A percentile compares a stretch with the other conserved stretches of the same genome.
These are phyloP conservation scores for Fragilariopsis cylindrus DNA, from an alignment of 108 stramenopile species.

Conservation along the genomic window DNA sequence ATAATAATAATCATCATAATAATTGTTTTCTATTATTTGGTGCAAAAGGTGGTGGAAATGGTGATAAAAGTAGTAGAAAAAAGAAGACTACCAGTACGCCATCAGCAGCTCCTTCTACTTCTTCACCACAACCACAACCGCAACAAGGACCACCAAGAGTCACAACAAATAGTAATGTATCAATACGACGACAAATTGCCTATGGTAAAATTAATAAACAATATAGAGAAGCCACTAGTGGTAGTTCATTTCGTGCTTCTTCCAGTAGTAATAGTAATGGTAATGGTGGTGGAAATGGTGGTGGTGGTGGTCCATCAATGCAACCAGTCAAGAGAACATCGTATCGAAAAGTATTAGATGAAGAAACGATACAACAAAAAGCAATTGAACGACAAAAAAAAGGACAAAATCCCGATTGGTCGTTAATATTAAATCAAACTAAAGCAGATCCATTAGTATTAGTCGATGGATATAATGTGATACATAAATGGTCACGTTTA, in stretches of 20 bases:
- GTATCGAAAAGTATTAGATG: constrained; percentile 63
- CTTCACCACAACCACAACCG: constrained; percentile 15
- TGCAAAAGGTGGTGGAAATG: constrained; percentile 78
- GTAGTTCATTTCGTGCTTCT: constrained; percentile 39
- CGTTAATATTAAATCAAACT: constrained; percentile 75
- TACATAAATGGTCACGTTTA: constrained; percentile 79
- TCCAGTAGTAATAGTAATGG: no score
- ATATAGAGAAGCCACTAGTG: constrained; percentile 33
- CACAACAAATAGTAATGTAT: constrained; percentile 69
- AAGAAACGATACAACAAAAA: constrained; percentile 66
- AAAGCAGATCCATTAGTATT: constrained; percentile 64
- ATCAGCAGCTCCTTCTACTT: constrained; percentile 10
- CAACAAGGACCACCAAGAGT: constrained; percentile 56
- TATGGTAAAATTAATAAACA: constrained; percentile 68
- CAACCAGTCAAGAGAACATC: constrained; percentile 43
- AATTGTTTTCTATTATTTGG: constrained; percentile 29
- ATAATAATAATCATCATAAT: not conserved
- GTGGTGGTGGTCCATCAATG: not conserved
- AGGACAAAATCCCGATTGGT: constrained; percentile 80
- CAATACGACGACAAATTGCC: constrained; percentile 71
- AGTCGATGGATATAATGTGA: constrained; percentile 89
- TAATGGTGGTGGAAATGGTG: not conserved
- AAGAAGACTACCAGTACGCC: constrained; percentile 42
- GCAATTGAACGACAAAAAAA: constrained; percentile 49
- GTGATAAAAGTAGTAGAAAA: constrained; percentile 26